Evolutionary conservation across 495 filamentous ascomycete species (phyloP), one percentile per base, ranked within the genome.

Genomic region (Lophium mytilinum): DNA sequence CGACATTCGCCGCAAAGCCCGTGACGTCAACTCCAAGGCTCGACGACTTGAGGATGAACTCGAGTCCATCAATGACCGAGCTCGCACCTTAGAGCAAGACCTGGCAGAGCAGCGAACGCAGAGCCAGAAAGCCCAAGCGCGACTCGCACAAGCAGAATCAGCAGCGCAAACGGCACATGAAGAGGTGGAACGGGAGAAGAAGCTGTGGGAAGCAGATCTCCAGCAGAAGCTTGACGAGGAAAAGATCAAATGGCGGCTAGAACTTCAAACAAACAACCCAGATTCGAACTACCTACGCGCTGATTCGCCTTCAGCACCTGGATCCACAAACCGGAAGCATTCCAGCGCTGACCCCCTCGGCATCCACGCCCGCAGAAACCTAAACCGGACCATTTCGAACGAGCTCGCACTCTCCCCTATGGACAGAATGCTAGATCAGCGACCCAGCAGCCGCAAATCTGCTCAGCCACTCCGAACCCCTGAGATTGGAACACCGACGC

Each of bases 11-110:
- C 82, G 83, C 62, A 96, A 93, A 73, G 85, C 90, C 52, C 80
- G 94, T 47, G 93, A 97, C 66, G 75, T 83, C 62, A 87, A 85
- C 52, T 73, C 80, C 14, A 92, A 87, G 65, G 78, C 78, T 4
- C 89, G 88, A 69, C 81, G 81, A 37, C 71, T 85, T 10, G 91
- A 96, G 63, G 87, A 95, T 58, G 88, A 96, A 47, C 72, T 95
- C 11, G 91, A 96, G 64, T 79, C 76, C 53, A 74, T 83, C 19
- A 82, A 78, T 62, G 82, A 83, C 39, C 78, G 78, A 34, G 75
- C 87, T 51, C 79, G 83, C 11, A 81, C 79, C 18, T 73, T 89
- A 8, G 75, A 82, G 49, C 69, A 69, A 59, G 78, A 80, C 45
- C 69, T 85, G 14, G 67, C 79, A 12, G 78, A 83, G 37, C 80